Conservation (phyloP, 179 eudicot species). For the Beta lomatogona region DNA sequence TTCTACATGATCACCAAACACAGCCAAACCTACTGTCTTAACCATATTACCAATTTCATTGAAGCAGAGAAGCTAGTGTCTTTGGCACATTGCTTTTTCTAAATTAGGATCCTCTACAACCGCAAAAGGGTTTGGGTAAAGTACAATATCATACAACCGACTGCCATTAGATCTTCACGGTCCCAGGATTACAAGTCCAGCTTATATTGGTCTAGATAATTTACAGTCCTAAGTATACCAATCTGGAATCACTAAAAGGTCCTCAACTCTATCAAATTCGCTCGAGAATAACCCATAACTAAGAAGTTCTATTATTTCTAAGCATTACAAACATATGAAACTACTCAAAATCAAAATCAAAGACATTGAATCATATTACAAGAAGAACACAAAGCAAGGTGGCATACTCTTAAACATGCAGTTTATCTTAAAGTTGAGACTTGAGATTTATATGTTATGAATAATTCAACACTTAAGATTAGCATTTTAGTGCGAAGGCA, state of each 20-base stretch:
- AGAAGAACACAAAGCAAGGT: not conserved
- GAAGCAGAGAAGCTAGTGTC: not conserved
- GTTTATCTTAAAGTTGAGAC: too few relatives aligned
- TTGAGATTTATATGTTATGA: too few relatives aligned
- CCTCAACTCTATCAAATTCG: not conserved
- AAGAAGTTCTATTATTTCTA: not conserved
- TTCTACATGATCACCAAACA: not conserved
- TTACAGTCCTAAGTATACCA: not conserved
- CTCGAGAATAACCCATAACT: not conserved
- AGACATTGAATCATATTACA: not conserved
- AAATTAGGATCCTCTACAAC: not conserved
- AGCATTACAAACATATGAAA: slow-evolving; percentile 8
- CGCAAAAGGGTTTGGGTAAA: not conserved
- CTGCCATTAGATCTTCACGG: not conserved
- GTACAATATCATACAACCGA: too few relatives aligned
- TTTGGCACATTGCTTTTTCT: not conserved
- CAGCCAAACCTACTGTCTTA: not conserved
- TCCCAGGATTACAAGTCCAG: not conserved
- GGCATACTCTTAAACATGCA: not conserved
- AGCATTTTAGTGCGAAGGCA: too few relatives aligned
- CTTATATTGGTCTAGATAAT: not conserved
- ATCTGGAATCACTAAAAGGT: not conserved
- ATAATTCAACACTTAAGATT: too few relatives aligned
- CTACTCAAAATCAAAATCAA: not conserved
- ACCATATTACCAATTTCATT: not conserved